phyloP scores from a whole-genome alignment of 2,329 filamentous ascomycete species.

The Akanthomyces lecanii region DNA sequence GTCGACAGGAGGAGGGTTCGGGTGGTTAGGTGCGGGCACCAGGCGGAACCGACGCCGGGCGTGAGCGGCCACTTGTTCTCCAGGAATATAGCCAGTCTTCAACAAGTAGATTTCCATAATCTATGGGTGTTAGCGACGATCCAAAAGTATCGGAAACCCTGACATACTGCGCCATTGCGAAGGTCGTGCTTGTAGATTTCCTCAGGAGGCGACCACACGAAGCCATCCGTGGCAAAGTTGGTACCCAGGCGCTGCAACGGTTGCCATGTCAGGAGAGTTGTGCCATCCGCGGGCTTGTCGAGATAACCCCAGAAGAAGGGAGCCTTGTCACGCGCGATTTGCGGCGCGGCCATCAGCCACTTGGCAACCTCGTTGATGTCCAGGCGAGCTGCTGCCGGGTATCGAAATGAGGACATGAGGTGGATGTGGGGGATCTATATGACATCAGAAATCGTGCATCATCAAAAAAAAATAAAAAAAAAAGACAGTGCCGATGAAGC shows the following conservation, averaged over 20 bases:
- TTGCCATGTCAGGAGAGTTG: conserved; percentile 84
- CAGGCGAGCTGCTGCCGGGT: conserved; percentile 67
- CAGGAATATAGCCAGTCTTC: conserved; percentile 72
- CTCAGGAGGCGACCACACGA: conserved; percentile 83
- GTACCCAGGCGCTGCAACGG: conserved; percentile 65
- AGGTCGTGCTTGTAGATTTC: conserved; percentile 69
- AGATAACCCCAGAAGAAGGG: conserved; percentile 94
- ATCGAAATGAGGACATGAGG: conserved; percentile 78
- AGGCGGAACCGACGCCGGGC: conserved; percentile 84
- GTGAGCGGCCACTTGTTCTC: conserved; percentile 71
- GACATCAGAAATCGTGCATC: background rate
- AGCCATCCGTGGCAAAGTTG: conserved; percentile 85
- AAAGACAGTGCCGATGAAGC: background rate
- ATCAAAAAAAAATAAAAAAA: background rate
- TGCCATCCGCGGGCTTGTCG: conserved; percentile 74
- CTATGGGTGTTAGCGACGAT: conserved; percentile 39
- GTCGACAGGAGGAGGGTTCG: conserved; percentile 68
- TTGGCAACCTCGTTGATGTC: conserved; percentile 74
- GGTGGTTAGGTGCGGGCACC: conserved; percentile 64
- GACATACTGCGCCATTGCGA: conserved; percentile 54
- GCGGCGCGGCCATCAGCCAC: conserved; percentile 78
- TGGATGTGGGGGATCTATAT: conserved; percentile 80
- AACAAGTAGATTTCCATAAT: conserved; percentile 86
- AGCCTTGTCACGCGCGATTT: conserved; percentile 77
- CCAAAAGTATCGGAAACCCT: conserved; percentile 11